These are phyloP conservation scores for Hymenoscyphus scutula DNA, from an alignment of 2,329 filamentous ascomycete genomes.

Conservation along the genomic window DNA sequence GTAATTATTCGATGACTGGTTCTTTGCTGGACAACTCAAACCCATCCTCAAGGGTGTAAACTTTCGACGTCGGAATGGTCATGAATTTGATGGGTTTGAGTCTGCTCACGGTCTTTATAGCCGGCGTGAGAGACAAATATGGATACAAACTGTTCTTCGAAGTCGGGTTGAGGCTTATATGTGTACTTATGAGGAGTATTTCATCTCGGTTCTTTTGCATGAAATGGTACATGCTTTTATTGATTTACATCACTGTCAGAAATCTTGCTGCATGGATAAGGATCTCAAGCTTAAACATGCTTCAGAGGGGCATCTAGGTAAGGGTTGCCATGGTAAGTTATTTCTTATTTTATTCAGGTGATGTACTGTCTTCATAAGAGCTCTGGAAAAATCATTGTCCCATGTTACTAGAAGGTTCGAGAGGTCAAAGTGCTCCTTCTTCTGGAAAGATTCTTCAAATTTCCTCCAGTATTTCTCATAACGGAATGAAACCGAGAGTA, in stretches of 20 bases:
- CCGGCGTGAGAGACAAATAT: not conserved
- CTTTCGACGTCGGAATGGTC: not conserved
- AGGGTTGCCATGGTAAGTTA: not conserved
- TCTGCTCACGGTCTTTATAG: not conserved
- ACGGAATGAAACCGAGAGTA: no score
- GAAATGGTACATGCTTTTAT: constrained; percentile 9
- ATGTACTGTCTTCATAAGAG: no score
- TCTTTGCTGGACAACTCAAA: not conserved
- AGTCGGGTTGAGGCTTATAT: not conserved
- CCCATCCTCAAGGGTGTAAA: not conserved
- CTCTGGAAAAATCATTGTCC: no score
- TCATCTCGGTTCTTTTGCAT: constrained; percentile 6
- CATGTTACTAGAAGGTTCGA: no score
- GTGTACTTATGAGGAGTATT: constrained; percentile 1
- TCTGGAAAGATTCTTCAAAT: no score
- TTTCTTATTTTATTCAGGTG: no score
- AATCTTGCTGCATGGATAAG: not conserved
- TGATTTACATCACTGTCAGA: constrained; percentile 1
- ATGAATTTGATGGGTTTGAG: not conserved
- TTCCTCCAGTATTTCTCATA: no score
- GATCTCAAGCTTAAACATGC: not conserved
- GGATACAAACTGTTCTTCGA: not conserved
- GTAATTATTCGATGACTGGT: not conserved
- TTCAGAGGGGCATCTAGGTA: not conserved
- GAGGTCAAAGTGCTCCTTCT: no score